phyloP scores from a whole-genome alignment of 352 stramenopile genomes.

The Globisporangium middletonii region DNA sequence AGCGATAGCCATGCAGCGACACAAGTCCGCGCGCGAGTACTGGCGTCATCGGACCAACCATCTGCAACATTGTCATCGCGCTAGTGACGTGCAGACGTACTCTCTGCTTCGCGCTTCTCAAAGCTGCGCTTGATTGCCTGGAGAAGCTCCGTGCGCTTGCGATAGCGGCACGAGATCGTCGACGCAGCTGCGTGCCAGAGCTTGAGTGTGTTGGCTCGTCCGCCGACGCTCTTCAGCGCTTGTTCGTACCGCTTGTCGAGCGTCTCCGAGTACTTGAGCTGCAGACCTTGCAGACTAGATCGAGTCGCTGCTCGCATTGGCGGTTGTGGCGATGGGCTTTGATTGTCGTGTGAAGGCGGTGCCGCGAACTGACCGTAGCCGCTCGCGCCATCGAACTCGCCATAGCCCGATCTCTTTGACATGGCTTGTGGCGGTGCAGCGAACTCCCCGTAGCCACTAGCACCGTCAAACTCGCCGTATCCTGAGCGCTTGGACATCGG shows the following conservation, averaged over 20 bases:
- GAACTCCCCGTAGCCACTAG: conserved; percentile 27
- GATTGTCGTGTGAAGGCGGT: background rate
- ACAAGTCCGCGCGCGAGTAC: background rate
- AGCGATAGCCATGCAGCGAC: background rate
- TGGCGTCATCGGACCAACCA: background rate
- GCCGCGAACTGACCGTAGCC: conserved; percentile 26
- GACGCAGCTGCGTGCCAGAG: conserved; percentile 30
- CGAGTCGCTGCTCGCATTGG: background rate
- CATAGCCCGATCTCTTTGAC: conserved; percentile 22
- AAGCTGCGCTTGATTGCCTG: conserved; percentile 50
- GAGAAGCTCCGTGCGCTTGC: conserved; percentile 40
- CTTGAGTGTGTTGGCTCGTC: conserved; percentile 19
- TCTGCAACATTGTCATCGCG: background rate
- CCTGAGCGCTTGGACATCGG: conserved; percentile 4
- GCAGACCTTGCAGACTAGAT: conserved; percentile 1
- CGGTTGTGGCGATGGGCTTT: background rate
- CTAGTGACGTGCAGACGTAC: conserved; percentile 15
- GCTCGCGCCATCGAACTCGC: conserved; percentile 27
- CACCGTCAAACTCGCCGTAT: conserved; percentile 20
- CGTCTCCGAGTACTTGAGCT: conserved; percentile 16
- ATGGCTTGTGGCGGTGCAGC: conserved; percentile 1
- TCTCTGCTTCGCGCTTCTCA: conserved; percentile 44
- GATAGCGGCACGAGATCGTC: conserved; percentile 34
- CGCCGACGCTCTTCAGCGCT: conserved; percentile 27
- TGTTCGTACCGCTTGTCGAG: conserved; percentile 35